Evolutionary conservation across 2,329 filamentous ascomycete genomes (phyloP), one percentile per base, ranked within the genome.

Genomic region (Colletotrichum sp.): DNA sequence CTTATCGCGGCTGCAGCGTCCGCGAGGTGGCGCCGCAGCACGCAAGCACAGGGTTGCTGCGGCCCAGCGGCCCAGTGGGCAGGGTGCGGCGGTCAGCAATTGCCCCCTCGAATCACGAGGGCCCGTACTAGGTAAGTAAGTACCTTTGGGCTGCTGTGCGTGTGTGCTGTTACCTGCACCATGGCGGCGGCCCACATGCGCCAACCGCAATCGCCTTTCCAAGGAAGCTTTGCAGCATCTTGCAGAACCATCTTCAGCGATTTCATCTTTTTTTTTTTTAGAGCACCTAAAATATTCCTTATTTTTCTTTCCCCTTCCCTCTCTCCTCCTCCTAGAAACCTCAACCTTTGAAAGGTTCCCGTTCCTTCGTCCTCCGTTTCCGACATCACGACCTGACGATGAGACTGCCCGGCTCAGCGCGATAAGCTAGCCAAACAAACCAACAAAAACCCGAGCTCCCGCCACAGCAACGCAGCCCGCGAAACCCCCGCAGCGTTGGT

Each of bases 51-150:
- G 60, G 60, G 15, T 30, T 30, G 56, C 22, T 22, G 22, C 22
- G 22, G 22, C 22, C 22, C 22, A 22, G 22, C 56, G 56, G 28
- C 30, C 56, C 16, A 61, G 58, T 48, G 39, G 39, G 39, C 39
- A 48, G 39, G 39, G 18, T 48, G 39, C 39, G 58, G 68, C 58
- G 70, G 70, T 72, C 66, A 58, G 55, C 65, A 52, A 55, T 48
- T 39, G 36, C 36, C 66, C 22, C 55, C 71, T 66, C 71, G 71
- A 74, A 74, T 74, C 66, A 74, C 71, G 70, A 56, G 71, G 71
- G 22, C 52, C 22, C 22, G 2, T 22, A 22, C 22, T 22, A 22
- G 3, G 22, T 22, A 22, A 22, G 22, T 22, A 22, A 39, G 36
- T 43, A 48, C 30, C 71, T 67, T 58, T 43, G 36, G 36, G 36